Base-by-base conservation (phyloP, 371 early-diverging fungal species). In the Haplosporangium sp. region DNA sequence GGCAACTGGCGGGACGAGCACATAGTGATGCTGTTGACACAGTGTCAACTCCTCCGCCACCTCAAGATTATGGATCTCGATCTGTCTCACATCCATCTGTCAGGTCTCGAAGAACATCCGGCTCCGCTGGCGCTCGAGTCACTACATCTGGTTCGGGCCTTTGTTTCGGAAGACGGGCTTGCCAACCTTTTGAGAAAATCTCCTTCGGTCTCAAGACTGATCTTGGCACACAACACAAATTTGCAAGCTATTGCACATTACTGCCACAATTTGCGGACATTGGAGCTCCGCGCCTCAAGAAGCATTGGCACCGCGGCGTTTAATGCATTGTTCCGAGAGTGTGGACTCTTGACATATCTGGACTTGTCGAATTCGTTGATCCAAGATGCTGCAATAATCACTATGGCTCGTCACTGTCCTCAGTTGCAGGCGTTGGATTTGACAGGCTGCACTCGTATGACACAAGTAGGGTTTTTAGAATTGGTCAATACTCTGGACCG, bases 1-100 rank as follows among this genome's bases (percentile, higher is more conserved):
- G 69, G 75, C 1, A 66, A 69, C 63, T 75, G 75, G 75, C 65
- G 75, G 18, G 75, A 75, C 45, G 58, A 69, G 8, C 62, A 75
- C 11, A 45, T 75, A 45, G 69, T 54, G 0, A n/a, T 57, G 6
- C 52, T 75, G 9, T 46, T 75, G 55, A 59, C 70, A 0, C 37
- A 46, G 14, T 67, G 73, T 18, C 40, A 20, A 10, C 47, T n/a
- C 7, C 64, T 73, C 43, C 29, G 48, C 16, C 51, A 54, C 8
- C 62, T 75, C 47, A 64, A 54, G 42, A 62, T 75, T 36, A 50
- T 61, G 4, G 75, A 69, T 3, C 65, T 69, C 10, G 74, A 74
- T 42, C 40, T 74, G 18, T 74, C 74, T 0, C 74, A 74, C 54
- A 29, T 74, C 29, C 74, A 74, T 20, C 59, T 74, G 14, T 29